phyloP scores from a whole-genome alignment of 2,329 filamentous ascomycete species.

The Xylariaceae sp. region DNA sequence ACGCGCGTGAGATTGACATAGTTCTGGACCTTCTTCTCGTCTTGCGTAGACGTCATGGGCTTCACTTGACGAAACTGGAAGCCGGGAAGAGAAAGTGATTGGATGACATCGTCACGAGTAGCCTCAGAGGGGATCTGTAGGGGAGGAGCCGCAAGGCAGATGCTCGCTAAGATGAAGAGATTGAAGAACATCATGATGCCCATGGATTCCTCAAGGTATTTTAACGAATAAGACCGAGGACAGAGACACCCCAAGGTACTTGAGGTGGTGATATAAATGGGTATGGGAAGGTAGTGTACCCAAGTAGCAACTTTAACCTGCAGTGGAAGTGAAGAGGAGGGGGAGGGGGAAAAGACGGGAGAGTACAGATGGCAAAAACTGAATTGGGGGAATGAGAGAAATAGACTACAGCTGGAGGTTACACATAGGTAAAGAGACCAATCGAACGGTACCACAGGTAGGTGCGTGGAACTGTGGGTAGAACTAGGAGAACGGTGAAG shows the following conservation, averaged over 20 bases:
- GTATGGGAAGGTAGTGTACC: not conserved
- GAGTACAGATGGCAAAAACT: too few relatives aligned
- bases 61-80: constrained; percentile 18
- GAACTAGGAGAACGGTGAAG: too few relatives aligned
- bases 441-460: not conserved
- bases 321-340: too few relatives aligned
- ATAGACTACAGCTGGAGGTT: not conserved
- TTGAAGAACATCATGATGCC: constrained; percentile 9
- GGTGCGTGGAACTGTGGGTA: not conserved
- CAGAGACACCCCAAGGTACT: not conserved
- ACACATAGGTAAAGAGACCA: not conserved
- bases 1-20: constrained; percentile 14
- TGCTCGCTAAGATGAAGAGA: constrained; percentile 8
- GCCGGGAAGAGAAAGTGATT: constrained; percentile 21
- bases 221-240: not conserved
- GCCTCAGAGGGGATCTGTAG: not conserved
- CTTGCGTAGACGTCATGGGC: constrained; percentile 1
- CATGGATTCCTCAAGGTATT: not conserved
- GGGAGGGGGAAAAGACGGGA: too few relatives aligned
- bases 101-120: not conserved
- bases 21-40: constrained; percentile 14
- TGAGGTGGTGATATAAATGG: not conserved
- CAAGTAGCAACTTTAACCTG: too few relatives aligned
- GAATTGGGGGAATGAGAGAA: too few relatives aligned
- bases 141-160: constrained; percentile 10